A percentile compares a stretch with the other conserved stretches of the same genome.
Conservation (phyloP, 148 eudicot species). For the Fagopyrum esculentum region DNA sequence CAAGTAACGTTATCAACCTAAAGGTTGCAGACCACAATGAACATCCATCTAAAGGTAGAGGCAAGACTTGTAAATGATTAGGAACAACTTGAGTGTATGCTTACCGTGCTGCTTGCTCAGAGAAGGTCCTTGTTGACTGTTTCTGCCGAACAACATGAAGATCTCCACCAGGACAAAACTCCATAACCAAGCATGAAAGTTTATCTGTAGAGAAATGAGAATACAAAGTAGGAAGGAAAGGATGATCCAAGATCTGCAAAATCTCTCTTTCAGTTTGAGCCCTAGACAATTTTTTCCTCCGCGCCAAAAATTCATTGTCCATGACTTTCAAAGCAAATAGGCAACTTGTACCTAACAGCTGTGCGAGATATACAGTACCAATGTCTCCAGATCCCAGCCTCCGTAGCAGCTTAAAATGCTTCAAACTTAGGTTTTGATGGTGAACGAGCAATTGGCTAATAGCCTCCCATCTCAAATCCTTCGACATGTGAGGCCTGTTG, state of each 20-base stretch:
- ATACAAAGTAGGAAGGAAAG: conserved; percentile 84
- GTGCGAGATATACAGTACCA: conserved; percentile 69
- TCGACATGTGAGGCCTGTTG: conserved; percentile 74
- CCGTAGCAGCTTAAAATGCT: conserved; percentile 58
- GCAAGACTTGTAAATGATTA: not conserved
- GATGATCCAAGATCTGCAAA: conserved; percentile 76
- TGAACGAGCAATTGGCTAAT: conserved; percentile 33
- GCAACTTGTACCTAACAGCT: conserved; percentile 49
- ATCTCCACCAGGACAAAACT: conserved; percentile 89
- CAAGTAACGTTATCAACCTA: too few relatives aligned
- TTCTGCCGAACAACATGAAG: conserved; percentile 76
- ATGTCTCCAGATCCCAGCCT: conserved; percentile 84
- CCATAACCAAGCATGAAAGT: conserved; percentile 73
- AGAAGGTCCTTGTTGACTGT: conserved; percentile 53
- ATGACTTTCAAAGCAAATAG: conserved; percentile 85
- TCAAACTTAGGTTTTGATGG: conserved; percentile 43
- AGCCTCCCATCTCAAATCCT: conserved; percentile 70
- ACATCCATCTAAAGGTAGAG: too few relatives aligned
- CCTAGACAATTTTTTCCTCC: conserved; percentile 55
- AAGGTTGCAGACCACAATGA: too few relatives aligned
- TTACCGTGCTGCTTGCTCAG: conserved; percentile 79
- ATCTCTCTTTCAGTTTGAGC: conserved; percentile 78
- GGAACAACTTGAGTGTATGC: not conserved
- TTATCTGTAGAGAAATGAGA: conserved; percentile 65
- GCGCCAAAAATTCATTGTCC: conserved; percentile 64